phyloP scores from a whole-genome alignment of 352 stramenopile species.

The Globisporangium megalacanthum region DNA sequence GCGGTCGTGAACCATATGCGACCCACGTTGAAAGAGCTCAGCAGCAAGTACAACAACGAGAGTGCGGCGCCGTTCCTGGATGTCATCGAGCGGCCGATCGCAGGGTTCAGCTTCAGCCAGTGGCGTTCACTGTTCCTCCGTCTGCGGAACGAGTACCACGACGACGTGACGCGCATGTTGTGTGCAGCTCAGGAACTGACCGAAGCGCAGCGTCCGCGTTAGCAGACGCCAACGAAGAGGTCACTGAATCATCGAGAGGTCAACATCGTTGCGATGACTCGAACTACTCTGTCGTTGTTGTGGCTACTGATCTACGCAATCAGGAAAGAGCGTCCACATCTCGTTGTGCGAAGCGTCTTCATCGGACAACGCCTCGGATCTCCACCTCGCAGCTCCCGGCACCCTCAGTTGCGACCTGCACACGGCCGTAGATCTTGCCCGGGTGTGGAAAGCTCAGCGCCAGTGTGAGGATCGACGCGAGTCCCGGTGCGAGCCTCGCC shows the following conservation, averaged over 20 bases:
- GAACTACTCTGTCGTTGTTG: too few relatives aligned
- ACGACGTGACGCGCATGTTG: conserved; percentile 24
- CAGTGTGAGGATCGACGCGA: conserved; percentile 56
- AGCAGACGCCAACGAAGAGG: neutral
- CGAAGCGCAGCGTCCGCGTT: too few relatives aligned
- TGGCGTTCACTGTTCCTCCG: conserved; percentile 35
- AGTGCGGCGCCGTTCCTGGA: conserved; percentile 26
- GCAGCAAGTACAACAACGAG: conserved; percentile 17
- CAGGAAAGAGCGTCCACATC: too few relatives aligned
- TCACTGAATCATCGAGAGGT: neutral
- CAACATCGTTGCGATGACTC: too few relatives aligned
- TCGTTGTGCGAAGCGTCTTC: neutral
- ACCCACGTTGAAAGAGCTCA: conserved; percentile 27
- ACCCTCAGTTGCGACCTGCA: conserved; percentile 51
- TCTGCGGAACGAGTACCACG: conserved; percentile 46
- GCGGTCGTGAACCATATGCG: conserved; percentile 46
- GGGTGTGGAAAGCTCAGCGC: conserved; percentile 54
- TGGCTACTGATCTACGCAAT: too few relatives aligned
- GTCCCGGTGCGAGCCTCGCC: conserved; percentile 44
- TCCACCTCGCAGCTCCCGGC: conserved; percentile 38
- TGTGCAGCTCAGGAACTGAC: neutral
- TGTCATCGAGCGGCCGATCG: conserved; percentile 35
- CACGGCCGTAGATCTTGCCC: conserved; percentile 32
- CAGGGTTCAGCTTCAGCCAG: conserved; percentile 36
- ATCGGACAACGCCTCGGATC: conserved; percentile 47